Base-by-base conservation (phyloP, 2,329 filamentous ascomycete genomes). In the Chalaropsis thielavioides region DNA sequence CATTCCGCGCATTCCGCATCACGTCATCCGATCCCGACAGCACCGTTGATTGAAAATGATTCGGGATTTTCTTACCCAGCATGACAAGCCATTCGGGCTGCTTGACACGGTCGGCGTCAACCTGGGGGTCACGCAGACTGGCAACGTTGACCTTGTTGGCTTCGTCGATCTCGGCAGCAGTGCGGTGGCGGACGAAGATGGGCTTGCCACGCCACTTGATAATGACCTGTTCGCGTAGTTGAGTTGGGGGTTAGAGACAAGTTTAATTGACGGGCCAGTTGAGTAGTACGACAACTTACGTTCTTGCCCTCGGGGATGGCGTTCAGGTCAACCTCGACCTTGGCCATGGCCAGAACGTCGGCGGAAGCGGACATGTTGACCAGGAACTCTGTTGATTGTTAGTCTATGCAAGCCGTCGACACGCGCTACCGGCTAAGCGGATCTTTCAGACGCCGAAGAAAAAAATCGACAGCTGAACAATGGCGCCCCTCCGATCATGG, bases 171-270 rank as follows among this genome's bases (percentile, higher is more conserved):
- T 99, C 94, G 73, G 83, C 81, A 73, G 85, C 79, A 72, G 94
- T 99, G 75, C 94, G 90, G 87, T 99, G 94, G 77, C 94, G 92
- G 85, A 99, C 91, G 83, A 99, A 99, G 77, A 99, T 91, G 77
- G 94, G 94, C 89, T 99, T 99, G 77, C 94, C 94, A 83, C 94
- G 89, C 94, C 94, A 99, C 83, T 99, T 99, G 83, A 99, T 95
- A 77, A 99, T 95, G 76, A 99, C 87, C 88, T 92, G 73, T 63
- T 24, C 59, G 58, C 67, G 43, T n/a, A 17, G n/a, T 46, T 31
- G 2, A 17, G n/a, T 46, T 31, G 2, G 5, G 15, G 19, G 61
- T 66, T 66, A 60, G 51, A 49, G 35, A 41, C 35, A 27, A 24
- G 22, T 19, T 43, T 8, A 44, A 44, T 40, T 40, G 31, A 6